These are phyloP conservation scores for Aspergillus sp. DNA, from an alignment of 2,329 filamentous ascomycete species.

Conservation along the genomic window DNA sequence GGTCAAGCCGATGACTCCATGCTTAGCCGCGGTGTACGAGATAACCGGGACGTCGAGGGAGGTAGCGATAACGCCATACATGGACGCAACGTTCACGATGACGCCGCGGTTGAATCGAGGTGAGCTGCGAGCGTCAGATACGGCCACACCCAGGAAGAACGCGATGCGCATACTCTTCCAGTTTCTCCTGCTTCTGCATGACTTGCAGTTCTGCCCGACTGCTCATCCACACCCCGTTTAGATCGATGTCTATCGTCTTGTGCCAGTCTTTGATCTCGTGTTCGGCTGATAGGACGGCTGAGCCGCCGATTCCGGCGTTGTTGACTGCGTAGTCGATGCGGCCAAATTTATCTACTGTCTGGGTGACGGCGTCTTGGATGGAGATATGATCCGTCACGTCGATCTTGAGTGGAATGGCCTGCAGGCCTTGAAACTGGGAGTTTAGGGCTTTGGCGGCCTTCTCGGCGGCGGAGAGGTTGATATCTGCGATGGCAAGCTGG, in stretches of 20 bases:
- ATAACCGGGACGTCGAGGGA: not conserved
- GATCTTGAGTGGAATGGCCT: not conserved
- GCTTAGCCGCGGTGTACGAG: conserved; percentile 28
- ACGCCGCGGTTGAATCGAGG: not conserved
- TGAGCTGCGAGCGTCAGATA: not conserved
- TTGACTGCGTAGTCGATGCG: not conserved
- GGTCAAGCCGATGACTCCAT: conserved; percentile 41
- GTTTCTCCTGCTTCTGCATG: conserved; percentile 13
- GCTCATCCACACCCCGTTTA: conserved; percentile 8
- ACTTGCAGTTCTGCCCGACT: conserved; percentile 3
- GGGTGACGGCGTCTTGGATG: not conserved
- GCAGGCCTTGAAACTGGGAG: not conserved
- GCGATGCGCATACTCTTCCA: not conserved
- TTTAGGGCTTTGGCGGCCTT: not conserved
- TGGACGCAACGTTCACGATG: not conserved
- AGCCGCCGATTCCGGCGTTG: not conserved
- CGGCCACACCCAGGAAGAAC: conserved; percentile 1
- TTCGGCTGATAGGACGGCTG: not conserved
- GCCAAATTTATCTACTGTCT: not conserved
- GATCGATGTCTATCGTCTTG: not conserved
- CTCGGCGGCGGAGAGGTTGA: not conserved
- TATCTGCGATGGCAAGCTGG: not conserved
- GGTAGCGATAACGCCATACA: not conserved
- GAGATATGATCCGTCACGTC: not conserved
- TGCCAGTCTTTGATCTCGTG: not conserved